Evolutionary conservation across 1,284 basidiomycete species (phyloP).

Genomic region (Rhodofomes roseus): DNA sequence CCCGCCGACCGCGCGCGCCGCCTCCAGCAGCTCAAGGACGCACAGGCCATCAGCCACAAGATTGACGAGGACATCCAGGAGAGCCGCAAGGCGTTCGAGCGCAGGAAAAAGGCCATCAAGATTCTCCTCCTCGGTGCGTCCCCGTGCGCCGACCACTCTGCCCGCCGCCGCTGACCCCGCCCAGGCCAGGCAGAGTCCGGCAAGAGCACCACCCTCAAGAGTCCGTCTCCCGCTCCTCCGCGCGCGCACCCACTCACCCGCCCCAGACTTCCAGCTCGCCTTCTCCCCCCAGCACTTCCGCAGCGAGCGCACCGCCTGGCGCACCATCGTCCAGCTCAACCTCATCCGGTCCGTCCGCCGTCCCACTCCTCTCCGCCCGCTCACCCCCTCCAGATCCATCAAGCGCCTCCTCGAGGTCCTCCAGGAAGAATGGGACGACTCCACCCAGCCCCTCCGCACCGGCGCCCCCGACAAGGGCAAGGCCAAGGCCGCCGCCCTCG

Average conservation of each 20-base stretch:
- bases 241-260: not conserved
- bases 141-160: not conserved
- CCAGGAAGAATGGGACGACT: slow-evolving; percentile 43
- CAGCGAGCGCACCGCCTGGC: slow-evolving; percentile 55
- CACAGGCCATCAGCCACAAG: slow-evolving; percentile 40
- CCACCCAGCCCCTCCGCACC: slow-evolving; percentile 17
- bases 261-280: slow-evolving; percentile 60
- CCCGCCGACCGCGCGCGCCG: slow-evolving; percentile 39
- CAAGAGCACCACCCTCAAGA: slow-evolving; percentile 67
- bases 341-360: slow-evolving; percentile 47
- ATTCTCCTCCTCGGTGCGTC: slow-evolving; percentile 56
- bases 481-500: slow-evolving; percentile 15
- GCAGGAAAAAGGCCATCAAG: slow-evolving; percentile 55
- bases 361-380: not conserved
- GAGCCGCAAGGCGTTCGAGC: slow-evolving; percentile 46
- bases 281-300: slow-evolving; percentile 61
- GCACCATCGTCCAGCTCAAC: slow-evolving; percentile 63
- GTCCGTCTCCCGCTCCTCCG: slow-evolving; percentile 28
- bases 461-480: slow-evolving; percentile 10
- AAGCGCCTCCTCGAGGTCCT: slow-evolving; percentile 49
- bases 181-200: slow-evolving; percentile 69
- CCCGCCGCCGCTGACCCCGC: not conserved
- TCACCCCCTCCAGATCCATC: slow-evolving; percentile 37
- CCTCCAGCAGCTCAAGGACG: slow-evolving; percentile 40
- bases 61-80: slow-evolving; percentile 58